These are phyloP conservation scores for Basidiobolus meristosporus DNA, from an alignment of 371 early-diverging fungal genomes.

Conservation along the genomic window DNA sequence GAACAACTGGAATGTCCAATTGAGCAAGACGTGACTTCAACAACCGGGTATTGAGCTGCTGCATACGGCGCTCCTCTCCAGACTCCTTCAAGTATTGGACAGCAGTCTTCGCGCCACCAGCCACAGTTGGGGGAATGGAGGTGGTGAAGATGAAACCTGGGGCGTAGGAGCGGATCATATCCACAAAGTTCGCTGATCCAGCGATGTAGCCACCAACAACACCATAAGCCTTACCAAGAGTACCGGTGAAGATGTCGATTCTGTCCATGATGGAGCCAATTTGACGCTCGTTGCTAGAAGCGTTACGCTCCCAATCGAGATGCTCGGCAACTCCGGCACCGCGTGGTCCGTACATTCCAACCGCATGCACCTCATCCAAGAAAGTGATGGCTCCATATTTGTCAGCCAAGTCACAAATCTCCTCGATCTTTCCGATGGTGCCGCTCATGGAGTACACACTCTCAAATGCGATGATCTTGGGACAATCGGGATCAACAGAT, in stretches of 20 bases:
- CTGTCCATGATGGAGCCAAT: constrained; percentile 53
- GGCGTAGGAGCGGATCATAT: constrained; percentile 94
- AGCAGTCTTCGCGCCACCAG: constrained; percentile 77
- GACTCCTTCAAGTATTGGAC: constrained; percentile 78
- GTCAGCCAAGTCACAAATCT: constrained; percentile 78
- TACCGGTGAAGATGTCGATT: constrained; percentile 93
- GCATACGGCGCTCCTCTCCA: constrained; percentile 66
- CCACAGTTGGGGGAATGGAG: constrained; percentile 87
- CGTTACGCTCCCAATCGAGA: constrained; percentile 57
- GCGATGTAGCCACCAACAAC: constrained; percentile 97
- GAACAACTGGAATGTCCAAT: constrained; percentile 87
- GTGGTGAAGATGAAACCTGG: constrained; percentile 99
- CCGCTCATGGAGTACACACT: constrained; percentile 98
- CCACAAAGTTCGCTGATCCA: constrained; percentile 69
- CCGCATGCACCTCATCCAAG: constrained; percentile 97
- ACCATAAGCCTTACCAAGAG: constrained; percentile 95
- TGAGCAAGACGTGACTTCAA: constrained; percentile 66
- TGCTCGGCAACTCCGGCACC: constrained; percentile 97
- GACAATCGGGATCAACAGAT: constrained; percentile 51
- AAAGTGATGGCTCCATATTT: constrained; percentile 97
- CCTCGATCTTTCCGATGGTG: constrained; percentile 87
- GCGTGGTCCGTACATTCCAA: constrained; percentile 93
- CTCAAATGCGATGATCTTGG: constrained; percentile 96
- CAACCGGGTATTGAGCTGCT: constrained; percentile 74
- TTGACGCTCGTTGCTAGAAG: constrained; percentile 15